phyloP scores from a whole-genome alignment of 495 filamentous ascomycete genomes.

The Annulohypoxylon maeteangense region DNA sequence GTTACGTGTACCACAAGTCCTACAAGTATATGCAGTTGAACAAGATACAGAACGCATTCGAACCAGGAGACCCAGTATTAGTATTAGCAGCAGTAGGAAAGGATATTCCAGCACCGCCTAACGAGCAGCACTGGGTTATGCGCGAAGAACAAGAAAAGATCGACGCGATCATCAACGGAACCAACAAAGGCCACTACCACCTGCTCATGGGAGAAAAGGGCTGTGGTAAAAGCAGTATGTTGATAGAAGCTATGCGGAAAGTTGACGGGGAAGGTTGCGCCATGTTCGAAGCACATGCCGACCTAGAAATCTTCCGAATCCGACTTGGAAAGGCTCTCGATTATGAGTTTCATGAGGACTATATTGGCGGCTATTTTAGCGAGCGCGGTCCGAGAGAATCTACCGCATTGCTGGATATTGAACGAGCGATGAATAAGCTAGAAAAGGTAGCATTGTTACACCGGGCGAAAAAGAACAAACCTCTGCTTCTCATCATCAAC shows the following conservation, averaged over 20 bases:
- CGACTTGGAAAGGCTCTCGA: slow-evolving; percentile 92
- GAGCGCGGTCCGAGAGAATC: slow-evolving; percentile 93
- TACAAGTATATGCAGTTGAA: slow-evolving; percentile 89
- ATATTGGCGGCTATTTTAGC: slow-evolving; percentile 94
- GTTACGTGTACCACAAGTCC: slow-evolving; percentile 85
- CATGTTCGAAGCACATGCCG: slow-evolving; percentile 96
- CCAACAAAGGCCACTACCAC: slow-evolving; percentile 81
- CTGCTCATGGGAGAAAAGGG: slow-evolving; percentile 96
- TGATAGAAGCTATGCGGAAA: slow-evolving; percentile 92
- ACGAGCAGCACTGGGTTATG: slow-evolving; percentile 78
- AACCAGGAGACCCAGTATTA: slow-evolving; percentile 89
- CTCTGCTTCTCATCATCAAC: slow-evolving; percentile 90
- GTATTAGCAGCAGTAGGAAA: slow-evolving; percentile 82
- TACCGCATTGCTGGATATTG: slow-evolving; percentile 90
- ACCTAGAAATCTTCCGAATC: slow-evolving; percentile 94
- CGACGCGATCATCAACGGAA: slow-evolving; percentile 79
- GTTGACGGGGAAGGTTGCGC: slow-evolving; percentile 84
- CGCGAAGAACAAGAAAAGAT: slow-evolving; percentile 83
- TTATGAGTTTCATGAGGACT: slow-evolving; percentile 90
- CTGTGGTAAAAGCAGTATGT: slow-evolving; percentile 94
- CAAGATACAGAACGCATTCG: slow-evolving; percentile 95
- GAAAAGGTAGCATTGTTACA: slow-evolving; percentile 89
- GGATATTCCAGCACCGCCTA: slow-evolving; percentile 59
- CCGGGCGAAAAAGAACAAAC: slow-evolving; percentile 66
- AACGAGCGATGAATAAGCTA: slow-evolving; percentile 95